These are phyloP conservation scores for Psophocarpus tetragonolobus DNA, from an alignment of 306 rosid species.

Conservation along the genomic window DNA sequence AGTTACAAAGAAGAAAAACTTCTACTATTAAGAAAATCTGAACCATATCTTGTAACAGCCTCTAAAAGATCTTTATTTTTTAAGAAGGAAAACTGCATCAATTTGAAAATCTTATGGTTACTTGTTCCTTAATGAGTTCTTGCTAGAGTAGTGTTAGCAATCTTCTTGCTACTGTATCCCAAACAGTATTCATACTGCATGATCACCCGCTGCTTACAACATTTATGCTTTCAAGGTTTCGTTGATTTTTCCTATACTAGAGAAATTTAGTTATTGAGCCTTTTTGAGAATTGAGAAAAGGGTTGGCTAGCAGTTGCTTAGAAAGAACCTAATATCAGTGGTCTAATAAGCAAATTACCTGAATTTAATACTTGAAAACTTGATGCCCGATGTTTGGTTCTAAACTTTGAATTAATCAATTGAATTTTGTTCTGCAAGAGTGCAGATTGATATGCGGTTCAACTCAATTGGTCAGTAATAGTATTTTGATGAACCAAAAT, in stretches of 20 bases:
- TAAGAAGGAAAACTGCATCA: background rate
- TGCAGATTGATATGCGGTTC: background rate
- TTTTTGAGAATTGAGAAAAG: background rate
- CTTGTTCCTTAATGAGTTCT: background rate
- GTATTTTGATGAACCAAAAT: background rate
- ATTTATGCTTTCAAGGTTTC: background rate
- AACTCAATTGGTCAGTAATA: background rate
- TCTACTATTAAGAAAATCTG: background rate
- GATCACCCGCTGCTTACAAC: background rate
- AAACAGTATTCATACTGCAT: background rate
- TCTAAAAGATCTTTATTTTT: background rate
- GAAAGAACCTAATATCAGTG: background rate
- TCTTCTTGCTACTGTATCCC: background rate
- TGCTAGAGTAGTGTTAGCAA: background rate
- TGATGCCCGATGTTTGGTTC: background rate
- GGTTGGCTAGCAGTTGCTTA: slow-evolving; percentile 20
- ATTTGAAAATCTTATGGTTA: background rate
- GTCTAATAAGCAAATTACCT: slow-evolving; percentile 1
- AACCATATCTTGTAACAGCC: slow-evolving; percentile 6
- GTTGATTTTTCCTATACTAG: background rate
- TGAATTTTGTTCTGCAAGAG: background rate
- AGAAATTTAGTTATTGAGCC: background rate
- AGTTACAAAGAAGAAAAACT: background rate
- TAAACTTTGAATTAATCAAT: background rate
- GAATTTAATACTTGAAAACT: background rate